Conservation (phyloP, 2,329 filamentous ascomycete species). For the Alternaria atra region DNA sequence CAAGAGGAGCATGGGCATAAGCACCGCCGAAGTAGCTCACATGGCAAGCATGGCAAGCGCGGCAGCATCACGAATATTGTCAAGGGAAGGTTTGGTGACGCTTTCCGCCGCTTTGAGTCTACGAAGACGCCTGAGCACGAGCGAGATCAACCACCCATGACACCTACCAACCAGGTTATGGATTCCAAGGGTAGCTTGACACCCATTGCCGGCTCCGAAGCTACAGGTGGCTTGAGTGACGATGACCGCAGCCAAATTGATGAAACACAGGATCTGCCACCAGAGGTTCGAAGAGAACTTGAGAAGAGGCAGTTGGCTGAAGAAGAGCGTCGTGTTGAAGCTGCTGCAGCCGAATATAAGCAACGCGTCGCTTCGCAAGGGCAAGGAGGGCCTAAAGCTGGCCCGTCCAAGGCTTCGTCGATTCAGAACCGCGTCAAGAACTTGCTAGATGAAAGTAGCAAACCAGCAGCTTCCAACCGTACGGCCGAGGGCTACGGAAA, state of each 20-base stretch:
- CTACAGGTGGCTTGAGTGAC: constrained; percentile 73
- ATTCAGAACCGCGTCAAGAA: constrained; percentile 93
- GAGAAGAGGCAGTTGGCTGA: constrained; percentile 82
- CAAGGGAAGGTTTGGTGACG: constrained; percentile 90
- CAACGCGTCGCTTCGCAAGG: constrained; percentile 73
- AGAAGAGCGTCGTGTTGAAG: constrained; percentile 89
- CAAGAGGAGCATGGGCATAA: constrained; percentile 64
- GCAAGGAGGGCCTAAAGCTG: constrained; percentile 54
- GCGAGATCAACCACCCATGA: constrained; percentile 37
- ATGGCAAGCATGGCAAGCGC: constrained; percentile 72
- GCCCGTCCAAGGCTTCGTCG: constrained; percentile 72
- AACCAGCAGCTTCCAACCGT: constrained; percentile 64
- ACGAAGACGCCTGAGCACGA: constrained; percentile 36
- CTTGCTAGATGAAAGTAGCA: constrained; percentile 76
- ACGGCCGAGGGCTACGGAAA: constrained; percentile 92
- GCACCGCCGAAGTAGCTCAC: constrained; percentile 64
- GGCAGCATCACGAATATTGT: constrained; percentile 77
- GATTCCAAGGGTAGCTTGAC: constrained; percentile 54
- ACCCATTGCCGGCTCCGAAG: constrained; percentile 79
- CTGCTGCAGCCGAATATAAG: constrained; percentile 87
- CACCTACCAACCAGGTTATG: constrained; percentile 36
- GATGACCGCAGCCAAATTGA: constrained; percentile 71
- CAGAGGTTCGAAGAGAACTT: constrained; percentile 88
- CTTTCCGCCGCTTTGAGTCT: constrained; percentile 88
- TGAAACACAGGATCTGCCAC: constrained; percentile 76